These are phyloP conservation scores for Ogataea zsoltii DNA, from an alignment of 805 yeast species.

Conservation along the genomic window DNA sequence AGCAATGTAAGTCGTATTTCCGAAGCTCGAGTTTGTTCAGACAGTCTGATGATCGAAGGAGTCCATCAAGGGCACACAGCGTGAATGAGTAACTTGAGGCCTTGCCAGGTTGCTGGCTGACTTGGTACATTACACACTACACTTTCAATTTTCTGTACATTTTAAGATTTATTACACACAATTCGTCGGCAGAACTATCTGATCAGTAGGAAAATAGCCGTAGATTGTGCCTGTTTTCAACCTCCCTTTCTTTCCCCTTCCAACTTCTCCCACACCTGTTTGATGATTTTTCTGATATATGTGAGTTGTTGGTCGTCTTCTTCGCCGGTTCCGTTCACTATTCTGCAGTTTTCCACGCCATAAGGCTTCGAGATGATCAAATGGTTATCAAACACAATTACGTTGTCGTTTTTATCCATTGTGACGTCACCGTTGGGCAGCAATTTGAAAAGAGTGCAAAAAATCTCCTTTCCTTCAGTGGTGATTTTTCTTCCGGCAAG, in stretches of 20 bases:
- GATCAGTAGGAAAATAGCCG: too few species aligned
- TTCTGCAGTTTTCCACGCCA: conserved; percentile 33
- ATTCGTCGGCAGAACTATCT: neutral
- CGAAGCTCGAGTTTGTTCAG: conserved; percentile 3
- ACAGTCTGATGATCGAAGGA: conserved; percentile 2
- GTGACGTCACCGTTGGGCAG: conserved; percentile 36
- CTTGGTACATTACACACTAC: neutral
- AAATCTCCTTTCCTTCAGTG: conserved; percentile 31
- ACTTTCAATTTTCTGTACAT: conserved; percentile 8
- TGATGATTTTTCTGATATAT: conserved; percentile 48
- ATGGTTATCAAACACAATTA: conserved; percentile 39
- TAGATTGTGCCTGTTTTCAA: too few species aligned
- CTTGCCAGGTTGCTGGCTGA: too few species aligned
- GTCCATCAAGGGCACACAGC: too few species aligned
- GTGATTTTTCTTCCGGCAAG: conserved; percentile 25
- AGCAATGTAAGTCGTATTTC: conserved; percentile 1
- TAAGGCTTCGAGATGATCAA: conserved; percentile 42
- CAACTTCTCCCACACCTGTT: conserved; percentile 48
- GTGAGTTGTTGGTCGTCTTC: conserved; percentile 30
- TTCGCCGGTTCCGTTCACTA: conserved; percentile 24
- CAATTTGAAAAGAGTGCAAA: conserved; percentile 26
- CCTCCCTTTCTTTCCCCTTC: conserved; percentile 55
- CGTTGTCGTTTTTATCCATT: conserved; percentile 36
- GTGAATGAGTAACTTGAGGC: too few species aligned
- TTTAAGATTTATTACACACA: neutral